phyloP scores from a whole-genome alignment of 805 yeast species.

The Schizosaccharomyces japonicus region DNA sequence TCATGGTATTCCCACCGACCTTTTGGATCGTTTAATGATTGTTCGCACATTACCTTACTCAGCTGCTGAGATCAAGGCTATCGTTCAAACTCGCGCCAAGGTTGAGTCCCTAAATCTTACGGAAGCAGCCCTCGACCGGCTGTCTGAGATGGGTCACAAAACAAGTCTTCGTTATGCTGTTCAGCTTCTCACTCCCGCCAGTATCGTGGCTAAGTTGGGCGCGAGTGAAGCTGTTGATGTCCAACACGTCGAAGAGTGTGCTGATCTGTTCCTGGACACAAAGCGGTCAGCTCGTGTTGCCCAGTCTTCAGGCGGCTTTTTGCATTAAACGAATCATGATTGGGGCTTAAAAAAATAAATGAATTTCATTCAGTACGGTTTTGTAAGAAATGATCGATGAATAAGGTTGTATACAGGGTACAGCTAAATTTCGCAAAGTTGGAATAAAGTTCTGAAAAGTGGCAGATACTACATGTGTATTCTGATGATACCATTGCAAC shows the following conservation, averaged over 20 bases:
- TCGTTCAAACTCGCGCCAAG: constrained; percentile 57
- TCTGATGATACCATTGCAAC: no score
- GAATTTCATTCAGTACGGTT: background rate
- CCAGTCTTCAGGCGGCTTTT: constrained; percentile 3
- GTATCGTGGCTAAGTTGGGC: constrained; percentile 49
- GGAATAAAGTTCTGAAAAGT: no score
- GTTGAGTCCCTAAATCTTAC: constrained; percentile 49
- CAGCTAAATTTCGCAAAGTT: no score
- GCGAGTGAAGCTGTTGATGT: constrained; percentile 46
- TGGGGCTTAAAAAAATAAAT: background rate
- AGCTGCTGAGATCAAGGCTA: constrained; percentile 56
- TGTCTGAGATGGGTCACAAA: constrained; percentile 49
- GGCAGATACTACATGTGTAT: no score
- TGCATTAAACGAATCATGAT: background rate
- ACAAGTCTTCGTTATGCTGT: constrained; percentile 79
- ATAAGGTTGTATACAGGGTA: no score
- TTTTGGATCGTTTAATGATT: constrained; percentile 73
- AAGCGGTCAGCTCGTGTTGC: constrained; percentile 54
- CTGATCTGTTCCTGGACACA: constrained; percentile 62
- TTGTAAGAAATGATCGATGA: no score
- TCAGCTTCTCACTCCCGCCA: constrained; percentile 77
- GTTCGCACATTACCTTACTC: constrained; percentile 79
- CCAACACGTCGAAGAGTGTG: constrained; percentile 64
- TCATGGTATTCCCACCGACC: constrained; percentile 91
- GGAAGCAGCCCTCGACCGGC: constrained; percentile 44